These are phyloP conservation scores for Gnaphalium uliginosum DNA, from an alignment of 129 eudicot genomes.

Conservation along the genomic window DNA sequence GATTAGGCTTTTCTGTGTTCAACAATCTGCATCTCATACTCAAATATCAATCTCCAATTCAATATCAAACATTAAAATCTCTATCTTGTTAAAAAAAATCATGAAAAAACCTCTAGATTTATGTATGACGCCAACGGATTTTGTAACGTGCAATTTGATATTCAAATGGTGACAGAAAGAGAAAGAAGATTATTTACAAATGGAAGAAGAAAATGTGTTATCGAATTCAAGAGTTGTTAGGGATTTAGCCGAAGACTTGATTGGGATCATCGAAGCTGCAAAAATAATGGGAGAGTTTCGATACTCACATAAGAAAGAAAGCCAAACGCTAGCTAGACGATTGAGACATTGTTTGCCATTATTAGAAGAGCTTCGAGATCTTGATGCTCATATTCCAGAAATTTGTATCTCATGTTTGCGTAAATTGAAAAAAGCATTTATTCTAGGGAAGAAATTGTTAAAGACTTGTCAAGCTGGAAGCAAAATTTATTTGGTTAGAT, in stretches of 20 bases:
- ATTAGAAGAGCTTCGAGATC: constrained; percentile 69
- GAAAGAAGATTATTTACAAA: constrained; percentile 14
- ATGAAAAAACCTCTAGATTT: constrained; percentile 24
- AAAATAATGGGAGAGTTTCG: constrained; percentile 54
- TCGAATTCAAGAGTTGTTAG: constrained; percentile 32
- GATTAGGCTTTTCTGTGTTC: constrained; percentile 21
- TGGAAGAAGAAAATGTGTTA: constrained; percentile 40
- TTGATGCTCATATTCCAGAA: constrained; percentile 44
- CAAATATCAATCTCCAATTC: not conserved
- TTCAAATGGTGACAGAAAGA: constrained; percentile 40
- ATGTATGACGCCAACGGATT: not conserved
- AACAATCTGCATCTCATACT: constrained; percentile 10
- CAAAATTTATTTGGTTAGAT: constrained; percentile 79
- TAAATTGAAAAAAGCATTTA: constrained; percentile 57
- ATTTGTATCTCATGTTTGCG: constrained; percentile 34
- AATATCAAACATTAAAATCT: not conserved
- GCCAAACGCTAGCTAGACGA: constrained; percentile 50
- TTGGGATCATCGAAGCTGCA: constrained; percentile 49
- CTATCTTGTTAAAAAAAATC: not conserved
- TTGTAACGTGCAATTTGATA: not conserved
- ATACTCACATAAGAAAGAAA: constrained; percentile 59
- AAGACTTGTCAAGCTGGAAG: constrained; percentile 69
- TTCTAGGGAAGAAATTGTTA: constrained; percentile 59
- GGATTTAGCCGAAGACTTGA: constrained; percentile 52
- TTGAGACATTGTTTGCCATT: constrained; percentile 59